A percentile compares a stretch with the other conserved stretches of the same genome.
These are phyloP conservation scores for Neofusicoccum sp. DNA, from an alignment of 2,329 filamentous ascomycete genomes.

Conservation along the genomic window DNA sequence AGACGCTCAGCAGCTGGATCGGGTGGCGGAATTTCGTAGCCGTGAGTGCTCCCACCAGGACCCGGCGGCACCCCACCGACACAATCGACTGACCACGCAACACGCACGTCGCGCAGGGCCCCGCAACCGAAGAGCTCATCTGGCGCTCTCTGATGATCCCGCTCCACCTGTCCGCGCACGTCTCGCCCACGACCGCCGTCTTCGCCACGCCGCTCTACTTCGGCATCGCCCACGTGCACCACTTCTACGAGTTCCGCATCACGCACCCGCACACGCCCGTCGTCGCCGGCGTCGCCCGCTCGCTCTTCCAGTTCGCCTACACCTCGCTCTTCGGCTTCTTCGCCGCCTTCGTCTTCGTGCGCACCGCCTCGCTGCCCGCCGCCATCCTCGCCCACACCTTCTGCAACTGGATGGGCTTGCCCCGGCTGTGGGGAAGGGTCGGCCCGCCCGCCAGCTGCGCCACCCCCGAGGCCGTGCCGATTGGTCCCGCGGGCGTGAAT, in stretches of 20 bases:
- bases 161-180: slow-evolving; percentile 69
- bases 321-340: slow-evolving; percentile 94
- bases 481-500: slow-evolving; percentile 32
- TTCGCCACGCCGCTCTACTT: slow-evolving; percentile 87
- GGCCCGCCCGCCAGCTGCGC: slow-evolving; percentile 34
- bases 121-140: slow-evolving; percentile 87
- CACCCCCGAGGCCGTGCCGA: slow-evolving; percentile 29
- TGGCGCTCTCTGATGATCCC: slow-evolving; percentile 87
- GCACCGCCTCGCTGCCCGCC: slow-evolving; percentile 76
- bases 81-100: neutral
- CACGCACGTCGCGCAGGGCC: slow-evolving; percentile 49
- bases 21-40: slow-evolving; percentile 85
- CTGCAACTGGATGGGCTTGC: slow-evolving; percentile 90
- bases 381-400: slow-evolving; percentile 78
- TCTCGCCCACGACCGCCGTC: slow-evolving; percentile 57
- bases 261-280: slow-evolving; percentile 70
- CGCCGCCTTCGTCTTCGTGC: slow-evolving; percentile 82
- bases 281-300: slow-evolving; percentile 63
- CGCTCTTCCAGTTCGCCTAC: slow-evolving; percentile 80
- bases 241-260: slow-evolving; percentile 90
- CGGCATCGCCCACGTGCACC: slow-evolving; percentile 88
- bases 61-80: neutral
- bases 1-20: slow-evolving; percentile 69
- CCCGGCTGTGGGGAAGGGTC: slow-evolving; percentile 78
- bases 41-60: slow-evolving; percentile 51